Evolutionary conservation across 129 eudicot genomes (phyloP).

Genomic region (Kitagawia praeruptora): DNA sequence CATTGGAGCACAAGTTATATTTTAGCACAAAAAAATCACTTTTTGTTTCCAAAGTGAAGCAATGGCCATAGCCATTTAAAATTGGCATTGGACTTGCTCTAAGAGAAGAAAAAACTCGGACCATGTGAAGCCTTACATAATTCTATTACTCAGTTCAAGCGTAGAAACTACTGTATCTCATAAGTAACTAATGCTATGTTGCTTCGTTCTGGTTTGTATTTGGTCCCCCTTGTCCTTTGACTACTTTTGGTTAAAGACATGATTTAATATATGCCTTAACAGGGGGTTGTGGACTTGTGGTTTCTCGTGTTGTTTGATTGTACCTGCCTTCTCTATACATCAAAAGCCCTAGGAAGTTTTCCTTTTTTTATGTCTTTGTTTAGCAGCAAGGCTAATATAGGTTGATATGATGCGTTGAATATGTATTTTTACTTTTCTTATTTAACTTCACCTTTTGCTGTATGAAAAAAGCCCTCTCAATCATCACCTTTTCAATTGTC

Average conservation of each 20-base stretch:
- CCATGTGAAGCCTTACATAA: neutral
- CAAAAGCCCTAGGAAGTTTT: neutral
- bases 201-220: neutral
- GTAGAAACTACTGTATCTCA: too few species aligned
- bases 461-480: slow-evolving; percentile 50
- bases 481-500: slow-evolving; percentile 45
- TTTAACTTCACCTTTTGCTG: neutral
- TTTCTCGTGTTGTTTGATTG: neutral
- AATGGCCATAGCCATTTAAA: too few species aligned
- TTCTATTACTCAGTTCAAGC: neutral
- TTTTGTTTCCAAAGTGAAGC: too few species aligned
- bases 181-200: too few species aligned
- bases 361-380: neutral
- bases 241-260: neutral
- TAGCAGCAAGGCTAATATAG: neutral
- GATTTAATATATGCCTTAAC: neutral
- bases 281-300: neutral
- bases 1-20: too few species aligned
- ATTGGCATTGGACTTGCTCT: neutral
- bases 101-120: neutral
- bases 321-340: neutral
- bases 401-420: neutral
- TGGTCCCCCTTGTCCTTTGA: neutral
- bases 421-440: neutral
- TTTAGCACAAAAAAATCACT: too few species aligned